phyloP scores from a whole-genome alignment of 805 yeast genomes.

The Isabelozyma rhagii region DNA sequence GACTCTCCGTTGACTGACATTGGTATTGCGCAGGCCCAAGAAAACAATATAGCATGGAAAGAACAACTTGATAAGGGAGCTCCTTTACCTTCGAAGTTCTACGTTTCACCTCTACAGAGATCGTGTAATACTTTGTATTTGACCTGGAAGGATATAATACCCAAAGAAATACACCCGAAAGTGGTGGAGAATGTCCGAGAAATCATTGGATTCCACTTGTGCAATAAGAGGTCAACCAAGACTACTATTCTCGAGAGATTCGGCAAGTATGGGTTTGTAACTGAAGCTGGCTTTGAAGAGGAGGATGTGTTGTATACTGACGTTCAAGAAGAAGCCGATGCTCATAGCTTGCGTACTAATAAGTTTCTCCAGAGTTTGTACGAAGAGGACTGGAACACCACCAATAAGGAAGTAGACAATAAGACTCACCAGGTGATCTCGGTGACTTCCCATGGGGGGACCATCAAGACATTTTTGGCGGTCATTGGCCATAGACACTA shows the following conservation, averaged over 20 bases:
- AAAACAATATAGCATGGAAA: slow-evolving; percentile 39
- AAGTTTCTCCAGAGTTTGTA: slow-evolving; percentile 36
- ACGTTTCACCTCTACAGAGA: slow-evolving; percentile 59
- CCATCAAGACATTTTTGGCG: slow-evolving; percentile 49
- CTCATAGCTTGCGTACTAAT: slow-evolving; percentile 47
- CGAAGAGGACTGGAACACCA: slow-evolving; percentile 16
- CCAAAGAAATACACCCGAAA: slow-evolving; percentile 13
- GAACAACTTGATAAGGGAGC: slow-evolving; percentile 40
- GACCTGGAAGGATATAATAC: slow-evolving; percentile 42
- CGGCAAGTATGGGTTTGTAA: slow-evolving; percentile 25
- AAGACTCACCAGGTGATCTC: slow-evolving; percentile 32
- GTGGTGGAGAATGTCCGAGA: slow-evolving; percentile 53
- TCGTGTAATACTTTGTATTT: slow-evolving; percentile 49
- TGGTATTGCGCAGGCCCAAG: slow-evolving; percentile 53
- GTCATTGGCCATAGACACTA: slow-evolving; percentile 55
- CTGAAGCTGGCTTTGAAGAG: slow-evolving; percentile 42
- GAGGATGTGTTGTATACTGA: slow-evolving; percentile 44
- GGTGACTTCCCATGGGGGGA: slow-evolving; percentile 61
- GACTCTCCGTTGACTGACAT: slow-evolving; percentile 54
- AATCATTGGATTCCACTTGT: slow-evolving; percentile 54
- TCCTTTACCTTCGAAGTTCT: slow-evolving; percentile 50
- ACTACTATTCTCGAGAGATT: slow-evolving; percentile 30
- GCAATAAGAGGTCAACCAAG: slow-evolving; percentile 51
- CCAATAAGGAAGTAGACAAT: slow-evolving; percentile 12
- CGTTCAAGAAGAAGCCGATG: slow-evolving; percentile 37